Evolutionary conservation across 805 yeast species (phyloP).

Genomic region (Nakazawaea sp.): DNA sequence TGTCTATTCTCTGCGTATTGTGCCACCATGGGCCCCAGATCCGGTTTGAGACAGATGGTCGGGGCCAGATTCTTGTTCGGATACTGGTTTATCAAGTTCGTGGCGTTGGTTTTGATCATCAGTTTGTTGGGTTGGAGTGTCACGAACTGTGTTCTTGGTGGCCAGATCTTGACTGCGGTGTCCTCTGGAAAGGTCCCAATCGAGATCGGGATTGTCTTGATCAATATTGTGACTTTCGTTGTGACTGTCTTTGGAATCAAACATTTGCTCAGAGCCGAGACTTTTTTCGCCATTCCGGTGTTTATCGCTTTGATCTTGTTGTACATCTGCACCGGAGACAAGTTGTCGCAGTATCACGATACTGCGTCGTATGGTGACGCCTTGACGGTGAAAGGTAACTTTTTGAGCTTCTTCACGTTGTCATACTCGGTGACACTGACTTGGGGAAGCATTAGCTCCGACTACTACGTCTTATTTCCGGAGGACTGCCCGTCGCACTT

Average conservation of each 20-base stretch:
- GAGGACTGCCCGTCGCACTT: constrained; percentile 53
- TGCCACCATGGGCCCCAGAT: constrained; percentile 81
- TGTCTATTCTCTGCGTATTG: constrained; percentile 77
- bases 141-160: constrained; percentile 84
- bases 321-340: constrained; percentile 46
- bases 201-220: constrained; percentile 68
- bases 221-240: constrained; percentile 53
- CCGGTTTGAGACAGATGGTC: constrained; percentile 88
- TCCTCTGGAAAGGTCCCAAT: constrained; percentile 62
- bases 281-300: constrained; percentile 63
- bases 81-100: constrained; percentile 75
- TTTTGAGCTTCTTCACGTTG: constrained; percentile 66
- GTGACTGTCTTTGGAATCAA: constrained; percentile 78
- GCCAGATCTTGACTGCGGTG: constrained; percentile 66
- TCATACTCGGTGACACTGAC: constrained; percentile 77
- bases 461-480: constrained; percentile 77
- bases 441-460: constrained; percentile 86
- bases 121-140: constrained; percentile 94
- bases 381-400: constrained; percentile 51
- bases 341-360: constrained; percentile 27
- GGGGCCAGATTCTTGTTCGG: constrained; percentile 77
- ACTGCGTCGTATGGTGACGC: constrained; percentile 28
- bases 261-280: constrained; percentile 61
- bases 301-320: constrained; percentile 58
- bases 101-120: constrained; percentile 61